Conservation (phyloP, 2,329 filamentous ascomycete species). For the Acarospora socialis region DNA sequence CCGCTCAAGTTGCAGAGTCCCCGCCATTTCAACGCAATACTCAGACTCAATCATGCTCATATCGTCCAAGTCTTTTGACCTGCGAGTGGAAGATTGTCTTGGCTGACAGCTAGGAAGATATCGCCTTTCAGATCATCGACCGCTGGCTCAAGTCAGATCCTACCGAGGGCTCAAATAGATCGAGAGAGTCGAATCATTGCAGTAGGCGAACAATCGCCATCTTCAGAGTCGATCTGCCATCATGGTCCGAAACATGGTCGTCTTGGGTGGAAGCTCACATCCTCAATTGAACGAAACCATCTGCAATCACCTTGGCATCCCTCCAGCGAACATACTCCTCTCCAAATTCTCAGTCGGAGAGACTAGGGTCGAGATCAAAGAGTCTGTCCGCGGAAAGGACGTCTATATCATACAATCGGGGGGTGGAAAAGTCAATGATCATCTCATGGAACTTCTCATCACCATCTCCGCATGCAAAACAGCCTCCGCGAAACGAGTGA, state of each 20-base stretch:
- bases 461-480: slow-evolving; percentile 97
- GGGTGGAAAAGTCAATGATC: slow-evolving; percentile 85
- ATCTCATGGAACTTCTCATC: slow-evolving; percentile 92
- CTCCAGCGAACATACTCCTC: slow-evolving; percentile 69
- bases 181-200: too few relatives aligned
- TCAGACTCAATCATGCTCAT: too few relatives aligned
- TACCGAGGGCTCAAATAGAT: too few relatives aligned
- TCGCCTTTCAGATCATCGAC: too few relatives aligned
- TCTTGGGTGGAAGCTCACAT: slow-evolving; percentile 88
- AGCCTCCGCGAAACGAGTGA: slow-evolving; percentile 82
- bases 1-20: too few relatives aligned
- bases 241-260: slow-evolving; percentile 92
- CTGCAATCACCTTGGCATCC: slow-evolving; percentile 76
- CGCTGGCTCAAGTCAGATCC: too few relatives aligned
- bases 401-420: slow-evolving; percentile 97
- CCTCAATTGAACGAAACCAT: slow-evolving; percentile 74
- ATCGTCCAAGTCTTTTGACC: too few relatives aligned
- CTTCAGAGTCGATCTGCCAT: too few relatives aligned
- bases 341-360: slow-evolving; percentile 91
- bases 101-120: too few relatives aligned
- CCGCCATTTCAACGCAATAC: too few relatives aligned
- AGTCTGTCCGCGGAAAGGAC: slow-evolving; percentile 95
- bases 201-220: too few relatives aligned
- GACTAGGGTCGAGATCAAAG: slow-evolving; percentile 86
- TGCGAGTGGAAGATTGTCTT: too few relatives aligned